Percentiles rank a stretch among this genome's conserved stretches.
Evolutionary conservation across 1,284 basidiomycete species (phyloP).

Genomic region (Cutaneotrichosporon cyanovorans): DNA sequence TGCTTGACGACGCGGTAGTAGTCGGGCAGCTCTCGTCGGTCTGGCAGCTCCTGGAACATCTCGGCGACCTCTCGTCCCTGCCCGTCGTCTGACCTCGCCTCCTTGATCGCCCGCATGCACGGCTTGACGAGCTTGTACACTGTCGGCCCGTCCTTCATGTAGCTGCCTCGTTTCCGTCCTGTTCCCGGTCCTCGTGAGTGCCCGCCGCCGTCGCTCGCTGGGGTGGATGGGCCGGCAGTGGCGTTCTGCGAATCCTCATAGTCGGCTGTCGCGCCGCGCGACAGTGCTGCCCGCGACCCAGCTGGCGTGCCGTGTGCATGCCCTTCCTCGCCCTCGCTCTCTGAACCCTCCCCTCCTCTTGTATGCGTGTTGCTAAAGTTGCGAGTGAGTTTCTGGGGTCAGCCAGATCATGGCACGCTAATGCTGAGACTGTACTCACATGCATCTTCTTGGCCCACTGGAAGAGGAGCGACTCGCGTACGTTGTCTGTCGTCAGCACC

Average conservation of each 20-base stretch:
- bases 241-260: slow-evolving; percentile 9
- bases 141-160: slow-evolving; percentile 40
- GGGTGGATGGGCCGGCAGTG: slow-evolving; percentile 13
- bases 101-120: slow-evolving; percentile 33
- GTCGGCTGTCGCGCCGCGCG: slow-evolving; percentile 3
- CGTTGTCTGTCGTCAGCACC: slow-evolving; percentile 32
- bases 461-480: slow-evolving; percentile 40
- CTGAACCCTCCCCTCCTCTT: slow-evolving; percentile 9
- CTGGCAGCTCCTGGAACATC: slow-evolving; percentile 70
- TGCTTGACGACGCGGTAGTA: slow-evolving; percentile 80
- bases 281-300: slow-evolving; percentile 1
- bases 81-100: slow-evolving; percentile 31
- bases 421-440: slow-evolving; percentile 16
- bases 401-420: no score
- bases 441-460: slow-evolving; percentile 44
- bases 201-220: background rate
- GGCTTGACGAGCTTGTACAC: slow-evolving; percentile 44
- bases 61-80: slow-evolving; percentile 61
- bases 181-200: slow-evolving; percentile 10
- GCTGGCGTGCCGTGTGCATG: background rate
- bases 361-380: slow-evolving; percentile 23
- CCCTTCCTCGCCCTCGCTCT: slow-evolving; percentile 16
- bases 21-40: slow-evolving; percentile 74
- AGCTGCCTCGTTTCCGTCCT: slow-evolving; percentile 27
- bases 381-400: slow-evolving; percentile 31